Evolutionary conservation across 148 eudicot genomes (phyloP).

Genomic region (Rhododendron mucronatum): DNA sequence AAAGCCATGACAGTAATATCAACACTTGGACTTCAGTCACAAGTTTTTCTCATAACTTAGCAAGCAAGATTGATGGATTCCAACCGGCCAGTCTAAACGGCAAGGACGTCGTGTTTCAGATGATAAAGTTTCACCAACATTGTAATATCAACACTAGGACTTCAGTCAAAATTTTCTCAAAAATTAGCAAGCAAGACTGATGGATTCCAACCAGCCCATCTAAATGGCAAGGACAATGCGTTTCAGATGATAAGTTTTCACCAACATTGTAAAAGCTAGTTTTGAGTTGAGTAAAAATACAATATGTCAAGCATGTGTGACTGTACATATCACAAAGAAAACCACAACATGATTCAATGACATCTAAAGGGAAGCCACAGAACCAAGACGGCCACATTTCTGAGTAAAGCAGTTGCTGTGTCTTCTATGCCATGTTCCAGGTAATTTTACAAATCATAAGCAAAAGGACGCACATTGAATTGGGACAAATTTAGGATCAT

Average conservation of each 20-base stretch:
- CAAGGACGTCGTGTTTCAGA: not conserved
- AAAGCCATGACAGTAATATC: not conserved
- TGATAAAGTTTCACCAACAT: no score
- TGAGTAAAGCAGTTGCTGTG: not conserved
- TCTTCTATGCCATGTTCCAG: not conserved
- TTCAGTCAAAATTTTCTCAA: no score
- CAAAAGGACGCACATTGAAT: not conserved
- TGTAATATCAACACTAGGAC: no score
- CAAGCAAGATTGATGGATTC: not conserved
- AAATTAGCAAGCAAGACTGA: not conserved
- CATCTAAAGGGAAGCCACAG: not conserved
- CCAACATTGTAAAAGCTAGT: not conserved
- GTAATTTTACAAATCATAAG: not conserved
- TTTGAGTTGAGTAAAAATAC: not conserved
- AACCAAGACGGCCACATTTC: not conserved
- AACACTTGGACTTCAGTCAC: not conserved
- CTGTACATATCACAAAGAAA: not conserved
- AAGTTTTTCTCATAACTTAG: not conserved
- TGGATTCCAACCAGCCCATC: no score
- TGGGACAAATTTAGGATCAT: not conserved
- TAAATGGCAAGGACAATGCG: not conserved
- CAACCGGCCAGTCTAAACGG: not conserved
- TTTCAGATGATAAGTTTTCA: not conserved
- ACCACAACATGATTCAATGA: no score
- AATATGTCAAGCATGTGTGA: not conserved